Evolutionary conservation across 208 protist species (phyloP).

Genomic region (Trypanosoma platydactyli): DNA sequence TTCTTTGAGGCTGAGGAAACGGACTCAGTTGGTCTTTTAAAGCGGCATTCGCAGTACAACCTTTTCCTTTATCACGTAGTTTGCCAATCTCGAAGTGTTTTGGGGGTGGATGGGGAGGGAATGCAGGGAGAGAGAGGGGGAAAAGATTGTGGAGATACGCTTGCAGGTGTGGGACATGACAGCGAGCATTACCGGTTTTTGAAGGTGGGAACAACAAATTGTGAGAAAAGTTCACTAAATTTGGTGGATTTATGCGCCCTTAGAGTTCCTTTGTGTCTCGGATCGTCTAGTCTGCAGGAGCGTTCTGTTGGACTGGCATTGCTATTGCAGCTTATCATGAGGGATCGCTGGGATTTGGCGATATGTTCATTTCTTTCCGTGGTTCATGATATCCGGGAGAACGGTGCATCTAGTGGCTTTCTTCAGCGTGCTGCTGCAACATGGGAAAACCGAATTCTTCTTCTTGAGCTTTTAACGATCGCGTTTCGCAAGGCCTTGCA

Average conservation of each 20-base stretch:
- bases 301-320: constrained; percentile 27
- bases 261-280: constrained; percentile 14
- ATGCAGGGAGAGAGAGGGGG: not conserved
- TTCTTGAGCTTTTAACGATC: constrained; percentile 30
- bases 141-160: not conserved
- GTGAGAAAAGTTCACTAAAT: not conserved
- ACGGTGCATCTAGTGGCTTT: constrained; percentile 13
- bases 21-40: not conserved
- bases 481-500: constrained; percentile 28
- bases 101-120: not conserved
- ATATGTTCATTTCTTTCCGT: constrained; percentile 23
- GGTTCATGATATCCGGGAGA: constrained; percentile 12
- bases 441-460: constrained; percentile 35
- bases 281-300: constrained; percentile 22
- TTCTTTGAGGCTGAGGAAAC: constrained; percentile 12
- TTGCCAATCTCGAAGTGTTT: constrained; percentile 4
- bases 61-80: constrained; percentile 33
- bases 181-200: not conserved
- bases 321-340: constrained; percentile 25
- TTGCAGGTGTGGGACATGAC: not conserved
- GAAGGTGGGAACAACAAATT: not conserved
- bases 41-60: constrained; percentile 19
- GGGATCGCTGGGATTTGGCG: constrained; percentile 36
- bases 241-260: constrained; percentile 16
- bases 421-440: constrained; percentile 21